Evolutionary conservation across 345 rosid species (phyloP), one percentile per base, ranked within the genome.

Genomic region (Gossypium mustelinum): DNA sequence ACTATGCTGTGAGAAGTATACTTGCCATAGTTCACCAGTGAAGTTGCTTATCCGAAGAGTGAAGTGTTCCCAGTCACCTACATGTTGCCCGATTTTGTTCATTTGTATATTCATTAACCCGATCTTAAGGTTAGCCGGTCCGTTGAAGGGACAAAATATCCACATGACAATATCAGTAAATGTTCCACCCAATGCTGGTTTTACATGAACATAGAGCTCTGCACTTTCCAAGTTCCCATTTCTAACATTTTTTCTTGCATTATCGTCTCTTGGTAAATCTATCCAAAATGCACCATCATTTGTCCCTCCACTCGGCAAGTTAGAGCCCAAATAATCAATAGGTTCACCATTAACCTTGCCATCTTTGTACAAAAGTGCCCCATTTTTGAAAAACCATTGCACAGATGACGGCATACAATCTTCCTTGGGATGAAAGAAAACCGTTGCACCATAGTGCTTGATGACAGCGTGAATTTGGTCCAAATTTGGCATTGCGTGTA

Each of bases 121-220:
- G 47, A 92, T 75, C 84, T 94, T 94, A 54, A 94, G 90, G 14
- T 94, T 90, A 22, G 88, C 90, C 0, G 97, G 94, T 45, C 98
- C 97, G 64, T 94, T 94, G 79, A 94, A 92, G 56, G 98, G 98
- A 24, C 97, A 89, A 78, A 92, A 94, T 34, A 92, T 79, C 98
- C 98, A 92, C 97, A 94, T 94, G 29, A 74, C 96, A 1, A 94
- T 78, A 79, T 94, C 98, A 0, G 98, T 92, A 81, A 90, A 94
- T 22, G 96, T 87, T 68, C 98, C 98, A 64, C 98, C 98, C 0
- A 89, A 70, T 39, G 90, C 94, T 66, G 97, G 98, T 76, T 94
- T 94, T 48, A 90, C 89, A 72, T 94, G 96, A 70, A 90, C 93
- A 81, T 94, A 92, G 18, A 94, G 91, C 84, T 89, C 94, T 1